These are phyloP conservation scores for Phalaenopsis aphrodite DNA, from an alignment of 106 monocot genomes.

Conservation along the genomic window DNA sequence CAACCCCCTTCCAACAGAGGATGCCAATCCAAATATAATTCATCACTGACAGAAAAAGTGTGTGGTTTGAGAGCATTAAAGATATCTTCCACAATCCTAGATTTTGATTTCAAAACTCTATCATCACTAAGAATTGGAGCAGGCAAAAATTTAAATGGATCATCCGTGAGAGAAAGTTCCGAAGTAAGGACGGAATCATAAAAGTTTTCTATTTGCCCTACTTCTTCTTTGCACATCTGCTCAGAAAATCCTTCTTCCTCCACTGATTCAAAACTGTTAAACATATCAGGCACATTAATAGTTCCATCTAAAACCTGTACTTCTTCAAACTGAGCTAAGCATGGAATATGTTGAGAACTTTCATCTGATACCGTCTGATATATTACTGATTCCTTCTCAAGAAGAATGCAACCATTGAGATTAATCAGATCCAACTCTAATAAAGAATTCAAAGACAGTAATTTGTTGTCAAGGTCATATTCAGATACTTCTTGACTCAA, in stretches of 20 bases:
- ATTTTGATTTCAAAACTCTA: conserved; percentile 23
- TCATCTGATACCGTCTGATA: conserved; percentile 35
- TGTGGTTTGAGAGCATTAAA: conserved; percentile 41
- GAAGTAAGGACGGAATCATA: conserved; percentile 65
- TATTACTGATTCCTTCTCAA: conserved; percentile 40
- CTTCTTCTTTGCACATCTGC: conserved; percentile 35
- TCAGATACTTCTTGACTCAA: conserved; percentile 18
- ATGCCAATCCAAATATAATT: conserved; percentile 96
- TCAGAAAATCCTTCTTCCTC: conserved; percentile 30
- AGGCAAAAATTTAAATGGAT: conserved; percentile 69
- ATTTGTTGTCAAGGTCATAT: conserved; percentile 14
- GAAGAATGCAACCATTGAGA: conserved; percentile 29
- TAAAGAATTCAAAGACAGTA: conserved; percentile 31
- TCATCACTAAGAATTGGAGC: conserved; percentile 50
- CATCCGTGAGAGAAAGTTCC: conserved; percentile 76
- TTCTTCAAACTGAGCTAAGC: conserved; percentile 55
- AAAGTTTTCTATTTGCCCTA: conserved; percentile 18
- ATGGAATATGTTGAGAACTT: conserved; percentile 33
- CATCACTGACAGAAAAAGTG: conserved; percentile 59
- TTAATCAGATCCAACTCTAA: conserved; percentile 57
- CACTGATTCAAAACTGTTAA: conserved; percentile 18
- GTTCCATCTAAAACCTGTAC: conserved; percentile 56
- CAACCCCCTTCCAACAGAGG: conserved; percentile 54
- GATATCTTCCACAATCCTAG: conserved; percentile 25
- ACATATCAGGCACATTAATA: conserved; percentile 25